Evolutionary conservation across 768 basidiomycete species (phyloP).

Genomic region (Thelephora ganbajun): DNA sequence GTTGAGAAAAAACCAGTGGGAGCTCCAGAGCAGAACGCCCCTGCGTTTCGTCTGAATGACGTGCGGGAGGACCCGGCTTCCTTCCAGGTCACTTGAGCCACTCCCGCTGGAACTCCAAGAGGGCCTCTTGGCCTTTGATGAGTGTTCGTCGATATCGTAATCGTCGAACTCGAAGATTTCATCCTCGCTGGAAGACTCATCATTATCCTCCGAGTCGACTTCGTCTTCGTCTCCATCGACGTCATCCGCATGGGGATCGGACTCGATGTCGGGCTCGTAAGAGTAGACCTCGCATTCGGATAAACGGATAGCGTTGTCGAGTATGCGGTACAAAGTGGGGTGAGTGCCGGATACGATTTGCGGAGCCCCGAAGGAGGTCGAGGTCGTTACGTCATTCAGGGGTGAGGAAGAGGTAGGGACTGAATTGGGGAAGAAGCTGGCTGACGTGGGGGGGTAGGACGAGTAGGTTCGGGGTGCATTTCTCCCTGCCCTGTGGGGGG

Average conservation of each 20-base stretch:
- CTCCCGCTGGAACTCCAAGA: conserved; percentile 14
- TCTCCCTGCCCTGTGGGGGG: conserved; percentile 52
- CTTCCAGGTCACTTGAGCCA: conserved; percentile 13
- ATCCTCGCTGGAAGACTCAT: conserved; percentile 45
- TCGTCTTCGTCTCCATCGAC: conserved; percentile 72
- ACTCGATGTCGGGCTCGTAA: conserved; percentile 84
- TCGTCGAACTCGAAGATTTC: conserved; percentile 74
- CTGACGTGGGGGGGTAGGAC: conserved; percentile 62
- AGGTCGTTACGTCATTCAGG: conserved; percentile 32
- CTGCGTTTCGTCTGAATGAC: conserved; percentile 36
- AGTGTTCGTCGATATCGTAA: conserved; percentile 53
- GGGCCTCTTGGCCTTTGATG: neutral
- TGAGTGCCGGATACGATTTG: conserved; percentile 73
- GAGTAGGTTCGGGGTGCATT: conserved; percentile 73
- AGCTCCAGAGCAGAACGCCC: conserved; percentile 86
- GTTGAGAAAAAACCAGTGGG: conserved; percentile 95
- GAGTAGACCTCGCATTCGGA: conserved; percentile 92
- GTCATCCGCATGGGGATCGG: conserved; percentile 86
- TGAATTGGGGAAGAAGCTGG: conserved; percentile 66
- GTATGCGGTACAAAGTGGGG: conserved; percentile 73
- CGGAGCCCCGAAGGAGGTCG: conserved; percentile 58
- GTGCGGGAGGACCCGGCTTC: conserved; percentile 17
- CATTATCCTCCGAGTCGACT: conserved; percentile 47
- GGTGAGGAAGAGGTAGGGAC: conserved; percentile 63
- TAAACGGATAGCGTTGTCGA: conserved; percentile 84